Conservation (phyloP, 768 basidiomycete genomes). For the Phylloporus rhodoxanthus region DNA sequence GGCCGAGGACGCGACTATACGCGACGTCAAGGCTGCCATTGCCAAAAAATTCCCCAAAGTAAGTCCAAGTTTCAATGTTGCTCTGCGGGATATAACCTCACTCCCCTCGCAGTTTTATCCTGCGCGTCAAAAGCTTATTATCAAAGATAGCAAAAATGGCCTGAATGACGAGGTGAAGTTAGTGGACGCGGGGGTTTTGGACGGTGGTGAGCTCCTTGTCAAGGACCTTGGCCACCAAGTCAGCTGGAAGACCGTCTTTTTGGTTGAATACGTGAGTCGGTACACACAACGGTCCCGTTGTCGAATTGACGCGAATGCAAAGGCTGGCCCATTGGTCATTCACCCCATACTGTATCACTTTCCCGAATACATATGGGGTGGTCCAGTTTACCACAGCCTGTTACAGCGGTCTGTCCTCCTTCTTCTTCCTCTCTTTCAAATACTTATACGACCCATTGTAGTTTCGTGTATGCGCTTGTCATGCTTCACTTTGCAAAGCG, state of each 20-base stretch:
- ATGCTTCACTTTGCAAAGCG: constrained; percentile 89
- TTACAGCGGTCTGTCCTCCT: constrained; percentile 58
- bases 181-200: constrained; percentile 46
- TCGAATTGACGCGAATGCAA: constrained; percentile 4
- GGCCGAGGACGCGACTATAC: constrained; percentile 48
- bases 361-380: constrained; percentile 64
- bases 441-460: constrained; percentile 23
- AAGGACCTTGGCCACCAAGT: constrained; percentile 93
- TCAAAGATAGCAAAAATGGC: constrained; percentile 55
- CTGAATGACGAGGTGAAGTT: constrained; percentile 62
- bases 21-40: constrained; percentile 64
- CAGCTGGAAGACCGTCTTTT: constrained; percentile 81
- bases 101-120: constrained; percentile 44
- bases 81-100: constrained; percentile 1
- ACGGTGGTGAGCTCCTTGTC: constrained; percentile 62
- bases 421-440: neutral
- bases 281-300: neutral
- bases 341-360: constrained; percentile 81
- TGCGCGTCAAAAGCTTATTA: constrained; percentile 66
- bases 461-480: constrained; percentile 68
- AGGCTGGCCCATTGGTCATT: constrained; percentile 85
- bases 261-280: constrained; percentile 86
- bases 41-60: constrained; percentile 50
- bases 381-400: constrained; percentile 62
- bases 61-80: neutral